Base-by-base conservation (phyloP, 495 filamentous ascomycete genomes). In the Penicillium samsonianum region DNA sequence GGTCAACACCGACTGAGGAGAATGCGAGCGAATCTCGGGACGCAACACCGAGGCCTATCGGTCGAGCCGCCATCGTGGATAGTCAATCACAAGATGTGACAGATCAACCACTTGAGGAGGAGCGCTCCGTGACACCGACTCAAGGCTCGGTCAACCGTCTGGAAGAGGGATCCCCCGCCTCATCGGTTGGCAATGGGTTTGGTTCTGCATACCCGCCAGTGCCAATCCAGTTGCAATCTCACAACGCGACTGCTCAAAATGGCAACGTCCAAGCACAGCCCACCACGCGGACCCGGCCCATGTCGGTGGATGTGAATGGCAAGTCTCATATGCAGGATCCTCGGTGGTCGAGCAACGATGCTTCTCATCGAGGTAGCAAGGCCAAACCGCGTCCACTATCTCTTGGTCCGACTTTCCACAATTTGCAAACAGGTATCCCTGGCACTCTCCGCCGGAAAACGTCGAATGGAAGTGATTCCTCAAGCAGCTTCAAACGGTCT, bases 401-500 rank as follows among this genome's bases (percentile, higher is more conserved):
- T 28, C 64, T 71, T 50, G 69, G 63, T 14, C 67, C 70, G 3
- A 55, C 49, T 19, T 59, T 62, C n/a, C 63, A 62, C 10, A 58
- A 45, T 42, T 23, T 41, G 0, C 33, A 26, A 4, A 30, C 41
- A 30, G 55, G 20, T 17, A 58, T 58, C 25, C 62, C 62, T 23
- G 23, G 4, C 51, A 60, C 56, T 20, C 61, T 65, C 11, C 58
- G 63, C 22, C 71, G 79, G 4, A 69, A 61, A 0, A 58, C 64
- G 56, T 79, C 78, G 0, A 81, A 82, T 62, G 84, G 80, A 48
- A 86, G 82, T 53, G 84, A 85, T 59, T 84, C 81, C 6, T 82
- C 81, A 8, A 87, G 83, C 64, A 85, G 82, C 63, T 88, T 87
- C 74, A 80, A 76, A 57, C 79, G 80, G 56, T 63, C 72, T 33